A percentile compares a stretch with the other conserved stretches of the same genome.
These are phyloP conservation scores for Pueraria montana DNA, from an alignment of 306 rosid genomes.

Conservation along the genomic window DNA sequence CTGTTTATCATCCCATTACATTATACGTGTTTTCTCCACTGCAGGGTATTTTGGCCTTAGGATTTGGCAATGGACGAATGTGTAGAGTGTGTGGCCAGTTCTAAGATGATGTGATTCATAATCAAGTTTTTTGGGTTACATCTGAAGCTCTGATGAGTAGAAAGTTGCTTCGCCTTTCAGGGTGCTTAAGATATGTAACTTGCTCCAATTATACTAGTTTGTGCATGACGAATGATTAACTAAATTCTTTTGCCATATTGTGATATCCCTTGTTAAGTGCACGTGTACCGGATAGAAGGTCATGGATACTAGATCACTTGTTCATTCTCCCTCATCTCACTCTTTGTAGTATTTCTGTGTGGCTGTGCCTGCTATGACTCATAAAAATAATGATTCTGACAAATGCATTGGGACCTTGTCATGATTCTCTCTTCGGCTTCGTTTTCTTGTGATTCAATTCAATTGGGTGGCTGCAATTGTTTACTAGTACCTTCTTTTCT, in stretches of 20 bases:
- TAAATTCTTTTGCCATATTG: conserved; percentile 32
- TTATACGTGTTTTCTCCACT: conserved; percentile 21
- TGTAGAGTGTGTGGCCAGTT: conserved; percentile 37
- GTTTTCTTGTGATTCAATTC: conserved; percentile 37
- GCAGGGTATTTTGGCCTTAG: conserved; percentile 48
- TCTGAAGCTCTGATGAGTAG: conserved; percentile 48
- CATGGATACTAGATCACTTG: conserved; percentile 41
- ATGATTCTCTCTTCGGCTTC: conserved; percentile 1
- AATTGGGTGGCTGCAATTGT: conserved; percentile 18
- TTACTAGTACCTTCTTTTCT: not conserved
- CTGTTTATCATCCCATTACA: conserved; percentile 22
- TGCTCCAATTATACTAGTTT: conserved; percentile 54
- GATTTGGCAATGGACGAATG: conserved; percentile 41
- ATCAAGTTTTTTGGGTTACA: conserved; percentile 42
- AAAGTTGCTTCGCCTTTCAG: conserved; percentile 25
- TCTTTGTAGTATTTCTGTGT: conserved; percentile 25
- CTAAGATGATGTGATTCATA: conserved; percentile 32
- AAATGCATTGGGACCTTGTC: conserved; percentile 9
- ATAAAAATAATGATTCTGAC: conserved; percentile 40
- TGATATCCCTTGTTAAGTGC: conserved; percentile 34
- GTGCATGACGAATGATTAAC: conserved; percentile 49
- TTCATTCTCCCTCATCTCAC: conserved; percentile 37
- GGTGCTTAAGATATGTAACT: conserved; percentile 42
- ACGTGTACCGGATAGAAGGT: conserved; percentile 1
- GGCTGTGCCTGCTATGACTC: conserved; percentile 35